Conservation (phyloP, 2,329 filamentous ascomycete genomes). For the Fusarium tuaranense region DNA sequence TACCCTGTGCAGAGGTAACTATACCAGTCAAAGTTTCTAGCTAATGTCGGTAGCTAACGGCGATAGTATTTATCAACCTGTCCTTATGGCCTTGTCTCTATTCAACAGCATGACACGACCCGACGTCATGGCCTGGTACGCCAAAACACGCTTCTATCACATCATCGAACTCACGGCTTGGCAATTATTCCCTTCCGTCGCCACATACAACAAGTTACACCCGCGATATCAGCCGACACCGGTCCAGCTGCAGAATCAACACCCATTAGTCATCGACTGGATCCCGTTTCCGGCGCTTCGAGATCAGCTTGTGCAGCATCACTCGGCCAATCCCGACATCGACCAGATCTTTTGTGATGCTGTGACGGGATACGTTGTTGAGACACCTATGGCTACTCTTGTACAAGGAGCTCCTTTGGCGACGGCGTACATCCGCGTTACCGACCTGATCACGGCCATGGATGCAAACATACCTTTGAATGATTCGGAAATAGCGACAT, state of each 20-base stretch:
- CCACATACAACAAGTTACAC: conserved; percentile 45
- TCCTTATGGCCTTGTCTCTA: conserved; percentile 48
- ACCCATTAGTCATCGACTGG: conserved; percentile 49
- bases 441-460: conserved; percentile 47
- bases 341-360: conserved; percentile 50
- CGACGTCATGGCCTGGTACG: conserved; percentile 53
- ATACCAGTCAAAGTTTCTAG: not conserved
- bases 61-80: conserved; percentile 43
- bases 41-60: not conserved
- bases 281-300: conserved; percentile 47
- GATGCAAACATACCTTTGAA: conserved; percentile 6
- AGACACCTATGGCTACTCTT: conserved; percentile 45
- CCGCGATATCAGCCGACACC: conserved; percentile 45
- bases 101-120: conserved; percentile 51
- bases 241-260: conserved; percentile 36
- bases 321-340: conserved; percentile 47
- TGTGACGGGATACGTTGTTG: conserved; percentile 48
- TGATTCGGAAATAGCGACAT: conserved; percentile 1
- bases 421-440: conserved; percentile 46
- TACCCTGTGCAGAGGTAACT: conserved; percentile 29
- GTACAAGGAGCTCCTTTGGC: conserved; percentile 40
- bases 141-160: conserved; percentile 52
- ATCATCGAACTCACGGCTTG: conserved; percentile 50
- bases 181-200: conserved; percentile 46
- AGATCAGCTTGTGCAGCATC: conserved; percentile 45